Percentiles rank a stretch among this genome's conserved stretches.
Conservation (phyloP, 2,329 filamentous ascomycete species). For the Onygenales sp. region DNA sequence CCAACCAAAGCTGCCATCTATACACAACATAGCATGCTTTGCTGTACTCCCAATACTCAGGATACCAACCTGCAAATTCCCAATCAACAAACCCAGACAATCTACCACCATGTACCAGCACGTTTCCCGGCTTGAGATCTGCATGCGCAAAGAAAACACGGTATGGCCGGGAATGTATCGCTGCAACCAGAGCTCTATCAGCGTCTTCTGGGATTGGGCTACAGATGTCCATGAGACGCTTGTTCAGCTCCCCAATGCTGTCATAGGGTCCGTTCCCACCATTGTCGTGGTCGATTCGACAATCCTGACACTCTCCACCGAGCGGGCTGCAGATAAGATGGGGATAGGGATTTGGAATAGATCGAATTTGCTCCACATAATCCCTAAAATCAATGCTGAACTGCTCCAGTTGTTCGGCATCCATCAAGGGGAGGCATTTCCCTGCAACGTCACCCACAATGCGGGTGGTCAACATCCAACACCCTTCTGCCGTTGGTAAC, state of each 20-base stretch:
- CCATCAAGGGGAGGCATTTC: slow-evolving; percentile 3
- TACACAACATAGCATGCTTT: not conserved
- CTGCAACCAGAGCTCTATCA: slow-evolving; percentile 2
- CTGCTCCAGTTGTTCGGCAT: slow-evolving; percentile 1
- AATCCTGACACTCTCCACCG: slow-evolving; percentile 4
- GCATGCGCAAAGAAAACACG: slow-evolving; percentile 2
- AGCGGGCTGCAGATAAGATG: slow-evolving; percentile 2
- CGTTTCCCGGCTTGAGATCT: slow-evolving; percentile 1
- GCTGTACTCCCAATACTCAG: not conserved
- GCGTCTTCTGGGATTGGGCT: slow-evolving; percentile 2
- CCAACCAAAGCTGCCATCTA: not conserved
- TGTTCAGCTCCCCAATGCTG: slow-evolving; percentile 1
- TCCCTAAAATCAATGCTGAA: slow-evolving; percentile 3
- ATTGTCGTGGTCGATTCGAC: slow-evolving; percentile 3
- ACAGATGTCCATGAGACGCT: slow-evolving; percentile 3
- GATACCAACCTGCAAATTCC: not conserved
- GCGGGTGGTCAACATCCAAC: slow-evolving; percentile 4
- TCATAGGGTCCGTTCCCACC: slow-evolving; percentile 2
- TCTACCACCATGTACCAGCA: slow-evolving; percentile 1
- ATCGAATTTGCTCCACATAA: slow-evolving; percentile 2
- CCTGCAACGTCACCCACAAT: slow-evolving; percentile 4
- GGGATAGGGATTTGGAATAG: slow-evolving; percentile 5
- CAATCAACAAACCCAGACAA: not conserved
- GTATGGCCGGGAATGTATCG: slow-evolving; percentile 1
- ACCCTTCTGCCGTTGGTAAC: not conserved